Conservation (phyloP, 331 rosid species). For the Quercus lobata region DNA sequence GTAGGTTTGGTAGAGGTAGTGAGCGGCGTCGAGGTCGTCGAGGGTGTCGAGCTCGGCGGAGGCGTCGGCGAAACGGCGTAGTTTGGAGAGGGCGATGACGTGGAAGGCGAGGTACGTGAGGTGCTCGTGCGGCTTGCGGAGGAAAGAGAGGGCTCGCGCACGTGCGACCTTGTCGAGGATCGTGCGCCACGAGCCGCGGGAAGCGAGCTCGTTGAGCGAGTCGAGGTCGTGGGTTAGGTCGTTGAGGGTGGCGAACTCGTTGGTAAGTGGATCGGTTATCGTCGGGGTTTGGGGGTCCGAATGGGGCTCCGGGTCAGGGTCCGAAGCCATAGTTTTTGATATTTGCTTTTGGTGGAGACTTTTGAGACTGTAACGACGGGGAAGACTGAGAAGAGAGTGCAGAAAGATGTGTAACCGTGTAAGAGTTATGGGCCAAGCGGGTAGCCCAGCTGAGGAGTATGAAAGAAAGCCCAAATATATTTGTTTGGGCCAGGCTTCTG, state of each 20-base stretch:
- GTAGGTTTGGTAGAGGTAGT: slow-evolving; percentile 65
- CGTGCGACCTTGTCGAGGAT: slow-evolving; percentile 77
- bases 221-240: slow-evolving; percentile 56
- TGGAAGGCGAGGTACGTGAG: slow-evolving; percentile 75
- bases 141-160: slow-evolving; percentile 74
- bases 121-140: slow-evolving; percentile 84
- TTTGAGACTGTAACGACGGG: no score
- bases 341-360: no score
- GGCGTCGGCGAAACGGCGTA: slow-evolving; percentile 86
- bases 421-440: no score
- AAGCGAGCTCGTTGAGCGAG: slow-evolving; percentile 73
- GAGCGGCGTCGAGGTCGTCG: slow-evolving; percentile 62
- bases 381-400: no score
- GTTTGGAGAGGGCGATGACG: slow-evolving; percentile 77
- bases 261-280: slow-evolving; percentile 41
- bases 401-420: no score
- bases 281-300: slow-evolving; percentile 31
- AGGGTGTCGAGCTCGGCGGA: slow-evolving; percentile 74
- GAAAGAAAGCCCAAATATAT: no score
- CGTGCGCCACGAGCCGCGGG: slow-evolving; percentile 93
- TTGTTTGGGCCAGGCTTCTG: no score
- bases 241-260: slow-evolving; percentile 41
- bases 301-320: slow-evolving; percentile 23
- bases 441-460: no score
- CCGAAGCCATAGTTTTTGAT: neutral